Evolutionary conservation across 2,329 filamentous ascomycete species (phyloP), one percentile per base, ranked within the genome.

Genomic region (Didymella sp.): DNA sequence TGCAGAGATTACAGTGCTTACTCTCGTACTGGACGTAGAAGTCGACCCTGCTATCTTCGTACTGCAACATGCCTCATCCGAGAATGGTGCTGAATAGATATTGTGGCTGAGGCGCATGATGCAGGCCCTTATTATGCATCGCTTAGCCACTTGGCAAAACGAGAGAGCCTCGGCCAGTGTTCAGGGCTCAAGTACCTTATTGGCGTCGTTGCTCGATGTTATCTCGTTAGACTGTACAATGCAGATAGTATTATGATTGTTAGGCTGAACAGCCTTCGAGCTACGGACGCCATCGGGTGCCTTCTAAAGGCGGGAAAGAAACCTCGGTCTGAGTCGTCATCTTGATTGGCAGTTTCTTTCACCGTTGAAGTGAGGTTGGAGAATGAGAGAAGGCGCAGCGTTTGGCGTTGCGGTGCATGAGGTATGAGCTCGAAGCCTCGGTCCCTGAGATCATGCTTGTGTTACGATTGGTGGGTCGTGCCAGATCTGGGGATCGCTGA

Each of bases 241-340:
- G 25, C 38, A 15, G 37, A 33, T 35, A 21, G 27, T 35, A 28
- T 19, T 45, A 22, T 44, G 30, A 22, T 43, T 28, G 44, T n/a
- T 33, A 21, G 27, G 42, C 42, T 51, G 37, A 31, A 24, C 15
- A 8, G 17, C 30, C 17, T 37, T 38, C 24, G 8, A 28, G 52
- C 40, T 25, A 33, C 53, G 53, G 58, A 38, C 50, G 37, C 45
- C 31, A 21, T 51, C 45, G 53, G 49, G 42, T 45, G 38, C 13
- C 22, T 33, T 51, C 37, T 30, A 21, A 22, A 11, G 21, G 49
- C 38, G 38, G 25, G 35, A 53, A 27, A 46, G 41, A 24, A 43
- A 43, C 58, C 53, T 60, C 58, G 58, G 58, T 44, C 53, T 6
- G 40, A 27, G 22, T n/a, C 7, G 15, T 12, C 12, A n/a, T 8